Evolutionary conservation across 495 filamentous ascomycete genomes (phyloP), one percentile per base, ranked within the genome.

Genomic region (Trichocladium uniseriatum): DNA sequence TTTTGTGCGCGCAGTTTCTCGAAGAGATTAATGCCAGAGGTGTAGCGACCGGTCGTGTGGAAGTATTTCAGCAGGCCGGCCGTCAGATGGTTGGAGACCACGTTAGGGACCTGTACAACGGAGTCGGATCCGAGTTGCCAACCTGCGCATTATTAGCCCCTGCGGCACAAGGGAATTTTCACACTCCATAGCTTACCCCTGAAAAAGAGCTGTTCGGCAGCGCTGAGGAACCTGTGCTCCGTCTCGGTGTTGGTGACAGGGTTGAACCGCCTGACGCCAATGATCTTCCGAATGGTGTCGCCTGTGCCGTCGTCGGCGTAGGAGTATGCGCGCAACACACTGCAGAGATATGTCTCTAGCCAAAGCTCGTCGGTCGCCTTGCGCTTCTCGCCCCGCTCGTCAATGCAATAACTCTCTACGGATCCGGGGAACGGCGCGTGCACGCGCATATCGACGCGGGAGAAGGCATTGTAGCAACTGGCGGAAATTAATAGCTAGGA

Each of bases 391-490:
- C 92, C 94, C 49, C 89, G 80, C 68, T 98, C 91, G 65, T 98
- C 90, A 51, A 98, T 84, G 64, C 90, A 95, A 67, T 95, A 96
- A 60, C 85, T 86, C 66, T 97, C 91, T 32, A 98, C 87, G 18
- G 84, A 87, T 44, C 92, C 92, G 27, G 92, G 92, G 56, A 97
- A 96, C 48, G 87, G 89, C 22, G 96, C 92, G 57, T 95, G 87
- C 18, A 98, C 91, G 37, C 92, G 89, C 94, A 98, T 97, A 62
- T 98, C 92, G 32, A 96, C 76, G 49, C 94, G 80, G 9, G 92
- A 97, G 70, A 98, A 97, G 54, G 92, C 92, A 88, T 98, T 98
- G 75, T 98, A 98, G 69, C 94, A 98, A 70, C 87, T 94, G 61
- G 14, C 24, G 48, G 38, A 27, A 6, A 43, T 49, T 50, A n/a